Evolutionary conservation across 768 basidiomycete species (phyloP), one percentile per base, ranked within the genome.

Genomic region (Naematelia encephala): DNA sequence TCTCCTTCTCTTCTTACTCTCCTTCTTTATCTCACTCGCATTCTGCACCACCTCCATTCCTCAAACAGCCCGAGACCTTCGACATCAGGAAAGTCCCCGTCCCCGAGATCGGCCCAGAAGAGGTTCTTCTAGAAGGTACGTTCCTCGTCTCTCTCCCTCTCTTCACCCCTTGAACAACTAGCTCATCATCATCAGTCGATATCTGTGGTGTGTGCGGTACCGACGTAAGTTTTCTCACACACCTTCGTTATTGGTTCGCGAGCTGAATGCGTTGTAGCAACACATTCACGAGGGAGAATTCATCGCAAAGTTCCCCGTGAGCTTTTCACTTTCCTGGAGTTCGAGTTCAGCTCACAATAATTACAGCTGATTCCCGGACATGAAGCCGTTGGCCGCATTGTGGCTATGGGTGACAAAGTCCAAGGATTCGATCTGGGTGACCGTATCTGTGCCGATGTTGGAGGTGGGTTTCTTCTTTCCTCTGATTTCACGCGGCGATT

Each of bases 391-490:
- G 91, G 91, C 3, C 79, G 78, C 8, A 79, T 91, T 54, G 84
- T 87, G 25, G 84, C 86, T 62, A 80, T 88, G 67, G 90, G 91
- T 22, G 87, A 86, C 79, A 83, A 89, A 59, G 90, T 92, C 48
- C 83, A 83, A 62, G 88, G 83, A 3, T 90, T 93, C 68, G 77
- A 80, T 1, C 74, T 84, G 13, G 91, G 91, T 26, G 91, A 92
- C 70, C 85, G 90, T 52, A 86, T 86, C 68, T 91, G 89, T 39
- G 88, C 88, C 23, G 91, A 94, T 76, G 87, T 88, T 39, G 83
- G 86, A 60, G 80, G 66, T 68, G 54, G 48, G 66, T 61, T 83
- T 16, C 16, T 22, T 4, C 34, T 30, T 34, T 21, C 13, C 27
- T 22, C 13, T 42, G 19, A 30, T 51, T 58, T 27, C 13, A n/a